Percentiles rank a stretch among this genome's conserved stretches.
Conservation (phyloP, 1,284 basidiomycete genomes). For the Cutaneotrichosporon sp. region DNA sequence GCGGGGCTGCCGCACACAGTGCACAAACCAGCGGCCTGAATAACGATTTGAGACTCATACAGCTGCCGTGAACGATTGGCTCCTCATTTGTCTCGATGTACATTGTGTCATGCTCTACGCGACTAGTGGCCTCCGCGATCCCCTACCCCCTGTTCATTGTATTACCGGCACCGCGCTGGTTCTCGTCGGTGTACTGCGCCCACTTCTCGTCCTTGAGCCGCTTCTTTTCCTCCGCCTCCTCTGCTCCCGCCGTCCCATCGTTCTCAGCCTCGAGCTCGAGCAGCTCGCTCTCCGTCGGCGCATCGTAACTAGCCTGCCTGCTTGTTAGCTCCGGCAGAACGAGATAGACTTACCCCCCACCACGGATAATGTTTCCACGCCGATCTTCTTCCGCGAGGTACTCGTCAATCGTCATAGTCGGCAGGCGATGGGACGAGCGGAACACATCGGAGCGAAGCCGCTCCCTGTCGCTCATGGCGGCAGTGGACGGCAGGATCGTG, state of each 20-base stretch:
- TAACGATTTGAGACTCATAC: too few relatives aligned
- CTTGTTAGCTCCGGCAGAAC: too few relatives aligned
- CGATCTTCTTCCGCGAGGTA: slow-evolving; percentile 81
- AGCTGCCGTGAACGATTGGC: too few relatives aligned
- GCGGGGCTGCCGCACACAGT: too few relatives aligned
- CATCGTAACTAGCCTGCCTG: slow-evolving; percentile 64
- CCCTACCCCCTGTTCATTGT: slow-evolving; percentile 83
- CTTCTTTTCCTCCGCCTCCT: slow-evolving; percentile 69
- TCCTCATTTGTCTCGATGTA: too few relatives aligned
- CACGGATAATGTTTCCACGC: slow-evolving; percentile 78
- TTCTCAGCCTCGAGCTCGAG: slow-evolving; percentile 71
- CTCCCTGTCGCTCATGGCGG: slow-evolving; percentile 56
- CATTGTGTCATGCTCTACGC: too few relatives aligned
- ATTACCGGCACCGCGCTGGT: slow-evolving; percentile 81
- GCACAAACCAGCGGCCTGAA: too few relatives aligned
- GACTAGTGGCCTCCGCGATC: background rate
- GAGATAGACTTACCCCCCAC: slow-evolving; percentile 81
- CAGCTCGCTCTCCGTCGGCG: slow-evolving; percentile 69
- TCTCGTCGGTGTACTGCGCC: slow-evolving; percentile 73
- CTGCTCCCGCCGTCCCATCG: slow-evolving; percentile 69
- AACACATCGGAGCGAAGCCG: slow-evolving; percentile 77
- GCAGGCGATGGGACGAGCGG: slow-evolving; percentile 75
- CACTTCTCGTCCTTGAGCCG: slow-evolving; percentile 78
- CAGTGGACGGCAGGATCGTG: slow-evolving; percentile 74
- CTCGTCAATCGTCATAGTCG: slow-evolving; percentile 95